Evolutionary conservation across 108 stramenopile species (phyloP).

Genomic region (Skeletonema potamos): DNA sequence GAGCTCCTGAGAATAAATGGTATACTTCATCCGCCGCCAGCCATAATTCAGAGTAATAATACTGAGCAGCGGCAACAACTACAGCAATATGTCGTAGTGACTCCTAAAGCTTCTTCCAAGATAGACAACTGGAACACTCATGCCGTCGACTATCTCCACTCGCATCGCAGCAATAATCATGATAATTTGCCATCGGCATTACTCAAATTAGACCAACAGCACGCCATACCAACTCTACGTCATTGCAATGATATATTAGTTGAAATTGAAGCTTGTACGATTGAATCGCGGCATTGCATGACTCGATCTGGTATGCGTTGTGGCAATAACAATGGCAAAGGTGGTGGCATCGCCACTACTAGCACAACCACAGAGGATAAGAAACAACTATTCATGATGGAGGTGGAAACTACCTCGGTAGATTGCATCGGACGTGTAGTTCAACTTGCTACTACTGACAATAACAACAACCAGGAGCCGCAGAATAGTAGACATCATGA

Average conservation of each 20-base stretch:
- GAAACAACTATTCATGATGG: background rate
- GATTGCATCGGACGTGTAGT: slow-evolving; percentile 47
- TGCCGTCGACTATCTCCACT: too few species aligned
- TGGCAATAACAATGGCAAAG: background rate
- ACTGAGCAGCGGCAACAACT: background rate
- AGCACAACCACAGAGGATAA: background rate
- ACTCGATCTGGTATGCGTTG: background rate
- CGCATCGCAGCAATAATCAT: too few species aligned
- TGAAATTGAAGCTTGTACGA: slow-evolving; percentile 25
- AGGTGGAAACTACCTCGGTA: slow-evolving; percentile 20
- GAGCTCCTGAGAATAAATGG: background rate
- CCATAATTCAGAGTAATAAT: background rate
- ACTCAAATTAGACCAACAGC: slow-evolving; percentile 33
- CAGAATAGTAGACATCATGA: slow-evolving; percentile 21
- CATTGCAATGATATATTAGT: slow-evolving; percentile 46
- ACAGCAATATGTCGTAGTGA: background rate
- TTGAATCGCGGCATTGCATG: background rate
- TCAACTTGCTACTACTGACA: background rate
- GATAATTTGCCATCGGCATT: slow-evolving; percentile 25
- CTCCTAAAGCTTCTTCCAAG: background rate
- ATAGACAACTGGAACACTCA: background rate
- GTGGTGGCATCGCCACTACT: background rate
- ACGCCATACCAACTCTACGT: slow-evolving; percentile 34
- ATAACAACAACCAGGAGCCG: slow-evolving; percentile 12
- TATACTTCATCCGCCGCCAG: background rate